Evolutionary conservation across 129 eudicot species (phyloP), one percentile per base, ranked within the genome.

Genomic region (Artemisia argyi): DNA sequence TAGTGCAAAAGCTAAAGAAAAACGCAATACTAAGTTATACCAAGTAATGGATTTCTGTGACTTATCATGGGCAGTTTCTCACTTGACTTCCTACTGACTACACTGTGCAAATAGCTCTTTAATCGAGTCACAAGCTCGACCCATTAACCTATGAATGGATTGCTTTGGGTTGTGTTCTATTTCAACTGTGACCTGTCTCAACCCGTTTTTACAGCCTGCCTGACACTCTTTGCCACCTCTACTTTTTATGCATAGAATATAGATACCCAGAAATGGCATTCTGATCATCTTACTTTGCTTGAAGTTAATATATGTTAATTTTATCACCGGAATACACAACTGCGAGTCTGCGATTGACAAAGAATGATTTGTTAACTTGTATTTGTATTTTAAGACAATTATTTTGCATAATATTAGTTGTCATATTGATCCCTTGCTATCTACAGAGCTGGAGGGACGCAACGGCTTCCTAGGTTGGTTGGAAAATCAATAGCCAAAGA

Each of bases 391-490:
- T 66, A 72, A 72, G 52, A 15, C 26, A 16, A 52, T 17, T 22
- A 42, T 59, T 11, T 62, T 72, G 32, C 47, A n/a, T 11, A 67
- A 28, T 18, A 30, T n/a, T 18, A 4, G 20, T 57, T 59, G 48
- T 61, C 50, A 60, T 78, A 47, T 80, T 19, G 50, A 68, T 56
- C 19, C 44, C 2, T 71, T 26, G 75, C 80, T 68, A 68, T 86
- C 48, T 84, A 52, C 90, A 95, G 99, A 66, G 99, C 97, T 58
- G 97, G 99, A 57, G 99, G 97, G 69, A 83, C 99, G 13, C 97
- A 88, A 74, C 79, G 97, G 56, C 94, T 95, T 75, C 94, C 99
- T 66, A 88, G 99, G 85, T 78, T 95, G 82, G 86, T 88, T 59
- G 97, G 99, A 81, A 88, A 81, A 79, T 95, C 99, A 59, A 73